Base-by-base conservation (phyloP, 1,139 yeast genomes). In the Zygotorulaspora mrakii region DNA sequence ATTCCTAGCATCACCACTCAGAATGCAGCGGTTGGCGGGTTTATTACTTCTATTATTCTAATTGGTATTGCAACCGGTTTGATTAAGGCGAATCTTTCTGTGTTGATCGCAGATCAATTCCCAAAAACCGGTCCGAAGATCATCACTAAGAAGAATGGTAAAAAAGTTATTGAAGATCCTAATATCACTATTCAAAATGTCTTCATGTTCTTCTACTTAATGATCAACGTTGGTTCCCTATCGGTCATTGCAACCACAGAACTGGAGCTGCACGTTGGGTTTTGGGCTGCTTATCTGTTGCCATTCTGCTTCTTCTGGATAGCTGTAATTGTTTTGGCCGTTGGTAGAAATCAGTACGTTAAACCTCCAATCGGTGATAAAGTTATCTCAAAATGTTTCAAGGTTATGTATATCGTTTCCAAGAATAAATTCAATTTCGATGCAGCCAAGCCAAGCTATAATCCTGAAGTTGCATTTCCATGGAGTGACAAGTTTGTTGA, bases 51-150 rank as follows among this genome's bases (percentile, higher is more conserved):
- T 33, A 79, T 85, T 63, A 67, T 84, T 45, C 62, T 80, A 40
- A 76, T 84, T 57, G 91, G 94, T 55, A 52, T 82, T 33, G 94
- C 87, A 42, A 80, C 94, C 25, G 94, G 94, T 57, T 81, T 88
- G 59, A 84, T 85, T 61, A 85, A 85, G 64, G 72, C 91, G 29
- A 83, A 84, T 54, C 80, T 84, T 34, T 72, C 86, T 18, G 94
- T 94, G 23, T 70, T 83, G 59, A 76, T 85, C 61, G 88, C 88
- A 40, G 94, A 84, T 58, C 94, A 85, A 67, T 72, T 73, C 55
- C 69, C 73, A 33, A 72, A 74, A 54, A 67, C 76, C 31, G 70
- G 72, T 48, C 82, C 79, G 43, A 76, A 73, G 43, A 78, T 85
- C 39, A 74, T 71, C 57, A 76, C 73, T 2, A 66, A 74, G 39